Base-by-base conservation (phyloP, 441 rosid genomes). In the Lepidium campestre region DNA sequence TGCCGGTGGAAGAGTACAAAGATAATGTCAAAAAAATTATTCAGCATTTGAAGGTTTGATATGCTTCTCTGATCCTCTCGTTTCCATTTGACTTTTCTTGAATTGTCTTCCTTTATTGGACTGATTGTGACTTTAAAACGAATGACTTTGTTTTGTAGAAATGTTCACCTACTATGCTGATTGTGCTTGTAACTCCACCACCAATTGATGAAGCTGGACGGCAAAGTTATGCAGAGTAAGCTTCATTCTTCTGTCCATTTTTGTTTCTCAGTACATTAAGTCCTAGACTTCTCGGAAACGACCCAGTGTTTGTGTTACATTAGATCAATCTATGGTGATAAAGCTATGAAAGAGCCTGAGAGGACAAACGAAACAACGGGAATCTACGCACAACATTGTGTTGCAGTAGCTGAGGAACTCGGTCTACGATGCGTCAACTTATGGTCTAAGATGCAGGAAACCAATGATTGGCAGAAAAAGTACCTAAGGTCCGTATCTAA, bases 361-460 rank as follows among this genome's bases (percentile, higher is more conserved):
- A 84, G 97, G 75, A 94, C 94, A 59, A 89, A 94, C 47, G 83
- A 91, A 83, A 73, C 67, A 65, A 65, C 98, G 1, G 99, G 99
- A 64, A 72, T 73, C 50, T 89, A 89, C 56, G 96, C 97, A 9
- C 76, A 67, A 72, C 80, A 83, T 31, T 89, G 97, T 65, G 65
- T 88, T 62, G 88, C 80, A 53, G 75, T 91, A 58, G 90, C 89
- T 3, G 73, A 78, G 23, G 97, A 94, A 17, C 62, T 89, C 46
- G 94, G 85, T 35, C 41, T 87, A 11, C 79, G 45, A 46, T 78
- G 77, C 23, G 71, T 91, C 39, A 78, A 94, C 77, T 36, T 94
- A 39, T 94, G 99, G 99, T 85, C 90, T 70, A 88, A 79, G 82
- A 91, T 91, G 97, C 92, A 89, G 78, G 87, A 86, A 59, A 82